Conservation (phyloP, 371 early-diverging fungal species). For the Apophysomyces ossiformis region DNA sequence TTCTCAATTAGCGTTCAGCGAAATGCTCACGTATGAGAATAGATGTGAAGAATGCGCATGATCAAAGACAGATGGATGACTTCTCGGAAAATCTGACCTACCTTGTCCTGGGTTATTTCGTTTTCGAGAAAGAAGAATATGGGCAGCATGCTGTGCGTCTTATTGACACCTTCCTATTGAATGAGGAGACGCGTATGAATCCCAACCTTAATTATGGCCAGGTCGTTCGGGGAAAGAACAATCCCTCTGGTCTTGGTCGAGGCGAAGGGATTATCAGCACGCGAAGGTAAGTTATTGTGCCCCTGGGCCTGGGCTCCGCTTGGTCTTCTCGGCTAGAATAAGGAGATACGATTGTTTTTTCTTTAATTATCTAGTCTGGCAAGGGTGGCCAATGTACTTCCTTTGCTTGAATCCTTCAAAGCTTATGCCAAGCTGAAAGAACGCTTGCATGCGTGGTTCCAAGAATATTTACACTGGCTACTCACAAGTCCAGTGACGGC, state of each 20-base stretch:
- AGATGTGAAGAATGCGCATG: slow-evolving; percentile 35
- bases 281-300: slow-evolving; percentile 28
- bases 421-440: slow-evolving; percentile 22
- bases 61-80: slow-evolving; percentile 42
- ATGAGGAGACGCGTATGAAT: slow-evolving; percentile 44
- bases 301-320: too few relatives aligned
- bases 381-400: slow-evolving; percentile 39
- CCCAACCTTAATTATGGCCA: slow-evolving; percentile 48
- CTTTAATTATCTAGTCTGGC: slow-evolving; percentile 24
- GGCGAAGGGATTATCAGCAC: slow-evolving; percentile 45
- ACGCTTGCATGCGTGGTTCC: slow-evolving; percentile 32
- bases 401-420: slow-evolving; percentile 22
- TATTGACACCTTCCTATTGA: slow-evolving; percentile 37
- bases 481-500: slow-evolving; percentile 27
- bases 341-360: neutral
- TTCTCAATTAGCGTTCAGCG: neutral
- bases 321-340: too few relatives aligned
- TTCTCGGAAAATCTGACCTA: slow-evolving; percentile 39
- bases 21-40: neutral
- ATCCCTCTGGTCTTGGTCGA: slow-evolving; percentile 34
- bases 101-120: slow-evolving; percentile 36
- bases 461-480: slow-evolving; percentile 35
- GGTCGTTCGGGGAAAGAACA: slow-evolving; percentile 38
- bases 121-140: slow-evolving; percentile 34
- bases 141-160: slow-evolving; percentile 36